Conservation (phyloP, 441 rosid genomes). For the Rhodomyrtus psidioides region DNA sequence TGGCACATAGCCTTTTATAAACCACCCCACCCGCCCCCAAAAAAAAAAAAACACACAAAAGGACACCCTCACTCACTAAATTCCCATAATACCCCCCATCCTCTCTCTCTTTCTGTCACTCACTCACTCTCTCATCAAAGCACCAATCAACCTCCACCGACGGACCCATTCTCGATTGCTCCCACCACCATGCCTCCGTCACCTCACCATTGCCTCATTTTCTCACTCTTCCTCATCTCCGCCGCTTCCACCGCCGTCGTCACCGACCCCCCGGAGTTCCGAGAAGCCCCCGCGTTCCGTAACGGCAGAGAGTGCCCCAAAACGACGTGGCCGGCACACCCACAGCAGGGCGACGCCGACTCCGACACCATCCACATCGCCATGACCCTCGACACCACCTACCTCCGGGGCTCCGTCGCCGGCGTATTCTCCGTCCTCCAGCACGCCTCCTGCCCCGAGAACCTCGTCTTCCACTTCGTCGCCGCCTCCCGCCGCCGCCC, state of each 20-base stretch:
- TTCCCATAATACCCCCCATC: not conserved
- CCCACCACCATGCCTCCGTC: not conserved
- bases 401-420: slow-evolving; percentile 1
- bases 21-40: no score
- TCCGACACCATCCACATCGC: not conserved
- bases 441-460: slow-evolving; percentile 2
- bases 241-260: not conserved
- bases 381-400: not conserved
- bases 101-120: not conserved
- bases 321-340: slow-evolving; percentile 16
- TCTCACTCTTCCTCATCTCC: not conserved
- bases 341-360: not conserved
- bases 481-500: not conserved
- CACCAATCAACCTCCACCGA: not conserved
- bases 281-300: slow-evolving; percentile 74
- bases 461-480: not conserved
- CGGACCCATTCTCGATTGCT: not conserved
- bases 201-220: not conserved
- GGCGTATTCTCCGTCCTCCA: slow-evolving; percentile 1
- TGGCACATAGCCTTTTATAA: not conserved
- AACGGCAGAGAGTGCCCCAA: slow-evolving; percentile 55
- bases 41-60: not conserved
- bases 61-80: not conserved
- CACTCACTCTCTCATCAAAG: not conserved
- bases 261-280: slow-evolving; percentile 34